Conservation (phyloP, 371 early-diverging fungal genomes). For the Nematocida sp. region DNA sequence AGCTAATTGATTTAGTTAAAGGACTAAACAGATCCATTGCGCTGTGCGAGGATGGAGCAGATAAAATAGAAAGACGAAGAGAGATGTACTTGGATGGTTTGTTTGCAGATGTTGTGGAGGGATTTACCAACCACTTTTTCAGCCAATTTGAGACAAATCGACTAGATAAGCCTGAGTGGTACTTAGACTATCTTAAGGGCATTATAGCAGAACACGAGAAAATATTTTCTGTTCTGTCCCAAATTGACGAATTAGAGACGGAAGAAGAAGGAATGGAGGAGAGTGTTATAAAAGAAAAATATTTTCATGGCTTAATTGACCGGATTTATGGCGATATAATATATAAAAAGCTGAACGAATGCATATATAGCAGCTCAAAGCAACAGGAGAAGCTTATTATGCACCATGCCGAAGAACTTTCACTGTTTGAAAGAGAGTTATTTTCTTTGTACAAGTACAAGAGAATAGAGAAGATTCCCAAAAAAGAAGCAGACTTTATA, state of each 20-base stretch:
- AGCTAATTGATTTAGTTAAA: slow-evolving; percentile 60
- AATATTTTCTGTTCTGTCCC: slow-evolving; percentile 48
- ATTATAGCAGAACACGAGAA: slow-evolving; percentile 45
- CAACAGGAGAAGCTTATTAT: slow-evolving; percentile 66
- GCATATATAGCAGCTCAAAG: slow-evolving; percentile 39
- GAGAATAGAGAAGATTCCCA: neutral
- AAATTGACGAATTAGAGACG: slow-evolving; percentile 16
- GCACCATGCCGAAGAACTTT: slow-evolving; percentile 61
- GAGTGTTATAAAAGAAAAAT: slow-evolving; percentile 6
- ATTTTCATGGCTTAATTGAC: slow-evolving; percentile 42
- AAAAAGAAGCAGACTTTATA: neutral
- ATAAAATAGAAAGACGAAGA: slow-evolving; percentile 24
- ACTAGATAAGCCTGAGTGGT: slow-evolving; percentile 71
- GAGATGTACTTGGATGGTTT: slow-evolving; percentile 46
- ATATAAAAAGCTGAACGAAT: slow-evolving; percentile 61
- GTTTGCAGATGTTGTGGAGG: slow-evolving; percentile 32
- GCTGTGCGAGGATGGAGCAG: slow-evolving; percentile 55
- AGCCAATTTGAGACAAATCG: slow-evolving; percentile 69
- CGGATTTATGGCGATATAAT: slow-evolving; percentile 51
- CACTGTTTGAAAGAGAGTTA: slow-evolving; percentile 53
- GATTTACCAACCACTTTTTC: slow-evolving; percentile 69
- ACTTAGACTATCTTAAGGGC: slow-evolving; percentile 64
- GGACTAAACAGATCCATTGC: slow-evolving; percentile 58
- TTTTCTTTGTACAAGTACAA: slow-evolving; percentile 29
- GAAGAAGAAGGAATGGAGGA: slow-evolving; percentile 29